Evolutionary conservation across 2,329 filamentous ascomycete genomes (phyloP).

Genomic region (Xylogone sp.): DNA sequence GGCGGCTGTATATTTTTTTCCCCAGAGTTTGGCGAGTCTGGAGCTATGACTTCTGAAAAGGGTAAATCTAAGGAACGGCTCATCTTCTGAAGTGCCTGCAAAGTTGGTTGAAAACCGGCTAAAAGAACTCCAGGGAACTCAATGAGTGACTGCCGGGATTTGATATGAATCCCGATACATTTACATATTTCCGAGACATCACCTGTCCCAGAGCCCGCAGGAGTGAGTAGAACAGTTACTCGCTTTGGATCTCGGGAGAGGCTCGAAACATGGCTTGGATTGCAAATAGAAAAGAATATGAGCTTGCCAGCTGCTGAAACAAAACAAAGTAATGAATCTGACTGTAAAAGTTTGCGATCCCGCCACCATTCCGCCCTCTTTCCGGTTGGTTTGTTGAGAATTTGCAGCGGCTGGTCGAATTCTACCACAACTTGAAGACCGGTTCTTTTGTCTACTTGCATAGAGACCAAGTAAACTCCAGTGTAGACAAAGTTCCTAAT

Average conservation of each 20-base stretch:
- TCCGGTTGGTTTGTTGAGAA: conserved; percentile 16
- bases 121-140: conserved; percentile 61
- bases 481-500: conserved; percentile 30
- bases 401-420: conserved; percentile 40
- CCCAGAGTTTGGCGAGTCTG: conserved; percentile 15
- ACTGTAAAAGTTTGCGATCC: conserved; percentile 41
- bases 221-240: conserved; percentile 25
- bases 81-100: conserved; percentile 53
- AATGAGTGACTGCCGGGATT: conserved; percentile 36
- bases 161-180: conserved; percentile 10
- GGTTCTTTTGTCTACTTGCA: conserved; percentile 18
- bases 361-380: conserved; percentile 46
- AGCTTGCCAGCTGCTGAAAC: conserved; percentile 34
- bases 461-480: conserved; percentile 12
- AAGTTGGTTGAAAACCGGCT: conserved; percentile 52
- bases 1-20: conserved; percentile 39
- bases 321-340: conserved; percentile 47
- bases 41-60: conserved; percentile 44
- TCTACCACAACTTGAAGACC: conserved; percentile 42
- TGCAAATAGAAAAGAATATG: conserved; percentile 39
- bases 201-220: conserved; percentile 22
- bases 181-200: conserved; percentile 16
- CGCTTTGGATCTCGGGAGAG: conserved; percentile 22
- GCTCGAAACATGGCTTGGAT: conserved; percentile 17
- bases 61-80: conserved; percentile 39